phyloP scores from a whole-genome alignment of 768 basidiomycete species.

The Leccinum uliginosum region DNA sequence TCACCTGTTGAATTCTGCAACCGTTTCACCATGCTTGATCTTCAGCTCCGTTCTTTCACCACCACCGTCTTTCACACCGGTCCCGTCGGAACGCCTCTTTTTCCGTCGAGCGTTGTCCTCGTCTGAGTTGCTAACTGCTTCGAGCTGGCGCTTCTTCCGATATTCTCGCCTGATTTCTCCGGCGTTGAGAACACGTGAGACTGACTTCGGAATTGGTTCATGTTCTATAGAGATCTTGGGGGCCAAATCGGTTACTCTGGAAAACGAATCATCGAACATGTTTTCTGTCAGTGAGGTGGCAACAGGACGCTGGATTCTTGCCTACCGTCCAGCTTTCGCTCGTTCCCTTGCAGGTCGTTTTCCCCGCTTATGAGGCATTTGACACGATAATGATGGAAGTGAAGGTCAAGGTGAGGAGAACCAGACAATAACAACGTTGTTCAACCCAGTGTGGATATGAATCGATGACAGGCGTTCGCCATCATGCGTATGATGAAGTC shows the following conservation, averaged over 20 bases:
- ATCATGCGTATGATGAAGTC: conserved; percentile 4
- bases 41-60: conserved; percentile 29
- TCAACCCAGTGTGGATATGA: neutral
- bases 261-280: neutral
- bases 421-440: conserved; percentile 14
- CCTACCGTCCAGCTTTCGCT: conserved; percentile 41
- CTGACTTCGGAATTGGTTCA: conserved; percentile 69
- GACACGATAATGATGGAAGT: conserved; percentile 22
- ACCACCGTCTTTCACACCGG: conserved; percentile 13
- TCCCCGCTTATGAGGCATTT: conserved; percentile 67
- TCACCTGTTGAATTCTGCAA: conserved; percentile 74
- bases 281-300: neutral
- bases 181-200: conserved; percentile 62
- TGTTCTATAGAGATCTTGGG: conserved; percentile 42
- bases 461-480: neutral
- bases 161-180: conserved; percentile 52
- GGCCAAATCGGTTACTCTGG: conserved; percentile 48
- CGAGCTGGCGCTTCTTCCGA: conserved; percentile 41
- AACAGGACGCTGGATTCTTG: neutral
- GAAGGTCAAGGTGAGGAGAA: conserved; percentile 1
- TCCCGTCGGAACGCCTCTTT: conserved; percentile 24
- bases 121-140: conserved; percentile 24
- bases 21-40: conserved; percentile 66
- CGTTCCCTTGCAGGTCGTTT: conserved; percentile 48
- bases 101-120: conserved; percentile 29